These are phyloP conservation scores for Euryodendron excelsum DNA, from an alignment of 148 eudicot genomes.

Conservation along the genomic window DNA sequence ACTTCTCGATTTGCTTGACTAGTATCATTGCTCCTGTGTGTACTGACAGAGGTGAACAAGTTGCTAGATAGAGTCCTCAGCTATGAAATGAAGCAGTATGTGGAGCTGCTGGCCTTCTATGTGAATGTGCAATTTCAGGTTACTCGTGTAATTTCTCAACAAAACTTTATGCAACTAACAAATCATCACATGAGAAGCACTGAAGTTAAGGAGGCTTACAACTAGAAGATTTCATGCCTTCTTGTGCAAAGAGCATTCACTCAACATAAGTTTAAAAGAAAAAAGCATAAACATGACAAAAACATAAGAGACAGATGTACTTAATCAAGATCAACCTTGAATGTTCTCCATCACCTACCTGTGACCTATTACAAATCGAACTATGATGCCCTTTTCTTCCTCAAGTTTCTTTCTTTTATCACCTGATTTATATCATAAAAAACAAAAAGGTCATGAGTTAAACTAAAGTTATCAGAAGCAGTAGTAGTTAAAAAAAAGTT, in stretches of 20 bases:
- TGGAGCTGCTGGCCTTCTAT: not conserved
- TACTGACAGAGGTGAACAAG: conserved; percentile 2
- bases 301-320: conserved; percentile 8
- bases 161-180: not conserved
- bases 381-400: conserved; percentile 83
- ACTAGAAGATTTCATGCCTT: not conserved
- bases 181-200: not conserved
- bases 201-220: no score
- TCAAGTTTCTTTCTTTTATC: conserved; percentile 75
- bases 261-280: not conserved
- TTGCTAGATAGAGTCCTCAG: not conserved
- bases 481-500: not conserved
- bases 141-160: not conserved
- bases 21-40: not conserved
- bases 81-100: not conserved
- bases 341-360: conserved; percentile 39
- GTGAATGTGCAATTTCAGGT: not conserved
- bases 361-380: conserved; percentile 93
- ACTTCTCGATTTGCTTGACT: not conserved
- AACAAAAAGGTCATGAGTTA: not conserved
- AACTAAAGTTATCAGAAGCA: not conserved
- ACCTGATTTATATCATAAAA: conserved; percentile 35
- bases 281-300: not conserved
- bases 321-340: not conserved
- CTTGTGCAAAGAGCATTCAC: not conserved